A percentile compares a stretch with the other conserved stretches of the same genome.
These are phyloP conservation scores for Mesostigma viride DNA, from an alignment of 139 green algal species.

Conservation along the genomic window DNA sequence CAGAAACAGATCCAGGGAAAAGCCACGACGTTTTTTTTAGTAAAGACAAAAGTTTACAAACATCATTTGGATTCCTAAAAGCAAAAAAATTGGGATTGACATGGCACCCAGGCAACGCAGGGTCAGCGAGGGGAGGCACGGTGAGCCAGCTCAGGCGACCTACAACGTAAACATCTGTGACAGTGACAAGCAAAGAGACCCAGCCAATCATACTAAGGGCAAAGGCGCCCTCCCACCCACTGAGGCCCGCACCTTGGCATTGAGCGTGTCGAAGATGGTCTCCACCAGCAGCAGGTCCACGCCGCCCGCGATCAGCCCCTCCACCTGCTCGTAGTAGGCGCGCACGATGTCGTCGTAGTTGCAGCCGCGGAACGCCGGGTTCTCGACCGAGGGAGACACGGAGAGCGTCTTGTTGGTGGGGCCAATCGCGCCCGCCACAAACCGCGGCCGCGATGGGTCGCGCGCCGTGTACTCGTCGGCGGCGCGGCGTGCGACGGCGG, in stretches of 20 bases:
- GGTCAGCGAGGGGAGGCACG: no score
- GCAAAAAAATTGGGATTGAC: no score
- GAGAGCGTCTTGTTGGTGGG: conserved; percentile 94
- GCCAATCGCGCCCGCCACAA: conserved; percentile 87
- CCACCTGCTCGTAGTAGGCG: conserved; percentile 84
- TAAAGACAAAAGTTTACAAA: no score
- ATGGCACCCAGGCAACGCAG: no score
- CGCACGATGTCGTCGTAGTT: conserved; percentile 92
- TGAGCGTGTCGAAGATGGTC: conserved; percentile 98
- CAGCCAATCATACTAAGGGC: no score
- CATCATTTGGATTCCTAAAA: no score
- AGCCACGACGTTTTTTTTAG: no score
- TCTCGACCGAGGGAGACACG: conserved; percentile 90
- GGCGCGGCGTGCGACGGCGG: conserved; percentile 65
- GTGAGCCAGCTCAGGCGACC: no score
- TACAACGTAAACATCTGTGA: no score
- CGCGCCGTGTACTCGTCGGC: conserved; percentile 33
- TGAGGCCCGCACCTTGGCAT: conserved; percentile 71
- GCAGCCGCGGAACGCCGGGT: conserved; percentile 82
- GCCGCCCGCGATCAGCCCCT: conserved; percentile 73
- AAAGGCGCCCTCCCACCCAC: no score
- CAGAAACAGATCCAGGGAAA: no score
- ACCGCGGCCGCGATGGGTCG: conserved; percentile 66
- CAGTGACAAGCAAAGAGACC: no score
- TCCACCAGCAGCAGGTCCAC: conserved; percentile 95